Percentiles rank a stretch among this genome's conserved stretches.
phyloP scores from a whole-genome alignment of 768 basidiomycete species.

The Pleurotus giganteus region DNA sequence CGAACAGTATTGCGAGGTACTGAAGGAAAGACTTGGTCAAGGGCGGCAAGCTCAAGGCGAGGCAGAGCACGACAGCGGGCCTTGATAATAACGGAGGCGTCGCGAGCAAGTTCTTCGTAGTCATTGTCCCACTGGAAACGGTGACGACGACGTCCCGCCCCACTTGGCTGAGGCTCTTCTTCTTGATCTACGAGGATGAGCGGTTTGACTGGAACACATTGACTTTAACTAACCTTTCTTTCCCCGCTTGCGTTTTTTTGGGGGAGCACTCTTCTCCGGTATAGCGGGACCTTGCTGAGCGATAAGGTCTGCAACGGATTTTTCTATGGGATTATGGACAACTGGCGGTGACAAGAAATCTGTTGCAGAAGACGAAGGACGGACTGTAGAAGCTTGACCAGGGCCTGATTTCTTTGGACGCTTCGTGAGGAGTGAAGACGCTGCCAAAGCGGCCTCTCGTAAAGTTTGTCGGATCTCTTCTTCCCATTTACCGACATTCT shows the following conservation, averaged over 20 bases:
- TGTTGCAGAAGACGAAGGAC: conserved; percentile 18
- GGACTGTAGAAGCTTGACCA: conserved; percentile 1
- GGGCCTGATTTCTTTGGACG: conserved; percentile 17
- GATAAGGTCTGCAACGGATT: conserved; percentile 49
- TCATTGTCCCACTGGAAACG: conserved; percentile 84
- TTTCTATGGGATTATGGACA: conserved; percentile 45
- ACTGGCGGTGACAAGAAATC: conserved; percentile 33
- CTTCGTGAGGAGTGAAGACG: conserved; percentile 38
- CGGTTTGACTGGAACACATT: conserved; percentile 9
- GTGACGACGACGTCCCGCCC: conserved; percentile 43
- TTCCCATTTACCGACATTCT: conserved; percentile 60
- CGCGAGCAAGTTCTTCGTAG: conserved; percentile 86
- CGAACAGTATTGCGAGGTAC: conserved; percentile 73
- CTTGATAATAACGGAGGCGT: conserved; percentile 79
- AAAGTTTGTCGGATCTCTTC: conserved; percentile 54
- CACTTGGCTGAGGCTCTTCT: conserved; percentile 16
- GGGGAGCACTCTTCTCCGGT: conserved; percentile 16
- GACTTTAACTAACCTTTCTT: conserved; percentile 23
- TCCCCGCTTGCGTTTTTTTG: conserved; percentile 32
- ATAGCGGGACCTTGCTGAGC: conserved; percentile 47
- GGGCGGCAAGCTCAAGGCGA: conserved; percentile 67
- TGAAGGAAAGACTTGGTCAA: conserved; percentile 78
- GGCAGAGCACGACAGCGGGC: conserved; percentile 66
- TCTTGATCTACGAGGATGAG: conserved; percentile 1
- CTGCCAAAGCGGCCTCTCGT: conserved; percentile 50